These are phyloP conservation scores for Sporothrix schenckii DNA, from an alignment of 2,329 filamentous ascomycete species.

Conservation along the genomic window DNA sequence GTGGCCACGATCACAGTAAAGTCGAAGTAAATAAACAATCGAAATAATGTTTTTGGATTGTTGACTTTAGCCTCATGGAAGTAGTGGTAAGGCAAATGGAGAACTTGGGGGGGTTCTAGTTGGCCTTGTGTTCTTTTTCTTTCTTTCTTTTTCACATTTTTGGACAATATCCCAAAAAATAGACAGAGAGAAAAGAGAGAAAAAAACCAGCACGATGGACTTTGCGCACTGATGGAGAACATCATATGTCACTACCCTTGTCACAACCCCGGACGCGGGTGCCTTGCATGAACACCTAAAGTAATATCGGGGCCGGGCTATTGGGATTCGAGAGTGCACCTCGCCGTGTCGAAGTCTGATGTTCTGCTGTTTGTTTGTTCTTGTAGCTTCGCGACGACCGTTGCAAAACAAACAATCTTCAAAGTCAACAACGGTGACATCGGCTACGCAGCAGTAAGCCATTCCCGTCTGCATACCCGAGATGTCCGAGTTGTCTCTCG, in stretches of 20 bases:
- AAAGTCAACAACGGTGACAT: not conserved
- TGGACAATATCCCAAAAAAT: too few relatives aligned
- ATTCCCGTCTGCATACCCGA: conserved; percentile 8
- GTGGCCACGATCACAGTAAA: not conserved
- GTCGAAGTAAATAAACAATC: not conserved
- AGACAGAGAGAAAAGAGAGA: too few relatives aligned
- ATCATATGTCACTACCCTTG: not conserved
- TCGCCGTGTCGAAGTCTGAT: not conserved
- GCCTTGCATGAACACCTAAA: conserved; percentile 30
- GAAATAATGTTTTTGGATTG: not conserved
- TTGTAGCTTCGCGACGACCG: conserved; percentile 1
- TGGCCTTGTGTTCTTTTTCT: too few relatives aligned
- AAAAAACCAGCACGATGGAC: too few relatives aligned
- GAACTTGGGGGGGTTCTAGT: too few relatives aligned
- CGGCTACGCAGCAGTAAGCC: not conserved
- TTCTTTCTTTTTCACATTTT: too few relatives aligned
- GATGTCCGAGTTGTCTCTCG: not conserved
- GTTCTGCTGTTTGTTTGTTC: conserved; percentile 8
- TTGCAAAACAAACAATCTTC: not conserved
- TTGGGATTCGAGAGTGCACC: conserved; percentile 26
- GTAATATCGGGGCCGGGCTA: conserved; percentile 30
- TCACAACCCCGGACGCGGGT: not conserved
- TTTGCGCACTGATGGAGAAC: too few relatives aligned
- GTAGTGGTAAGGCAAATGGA: not conserved
- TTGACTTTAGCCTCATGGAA: conserved; percentile 3